phyloP scores from a whole-genome alignment of 192 early-diverging fungal genomes.

The Entomortierella lignicola region DNA sequence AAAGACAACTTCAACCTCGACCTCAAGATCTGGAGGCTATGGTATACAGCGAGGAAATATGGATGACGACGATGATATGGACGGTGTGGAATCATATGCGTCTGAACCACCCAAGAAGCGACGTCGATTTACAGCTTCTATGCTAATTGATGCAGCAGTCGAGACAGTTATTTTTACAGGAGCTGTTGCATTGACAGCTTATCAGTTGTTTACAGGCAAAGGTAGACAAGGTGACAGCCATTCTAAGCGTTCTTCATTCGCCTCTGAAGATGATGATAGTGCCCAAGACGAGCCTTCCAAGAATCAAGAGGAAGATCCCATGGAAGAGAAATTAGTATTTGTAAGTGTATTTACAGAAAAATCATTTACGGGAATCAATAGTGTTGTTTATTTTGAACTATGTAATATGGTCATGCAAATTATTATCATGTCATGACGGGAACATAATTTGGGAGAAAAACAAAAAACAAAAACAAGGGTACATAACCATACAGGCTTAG shows the following conservation, averaged over 20 bases:
- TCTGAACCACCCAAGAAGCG: slow-evolving; percentile 51
- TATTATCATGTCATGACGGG: background rate
- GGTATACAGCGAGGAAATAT: slow-evolving; percentile 17
- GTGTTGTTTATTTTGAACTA: background rate
- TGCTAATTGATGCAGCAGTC: slow-evolving; percentile 42
- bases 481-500: no score
- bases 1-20: slow-evolving; percentile 23
- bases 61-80: slow-evolving; percentile 14
- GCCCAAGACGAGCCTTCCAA: background rate
- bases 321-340: slow-evolving; percentile 33
- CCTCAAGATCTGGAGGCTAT: slow-evolving; percentile 25
- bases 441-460: no score
- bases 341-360: slow-evolving; percentile 6
- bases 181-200: slow-evolving; percentile 49
- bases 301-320: slow-evolving; percentile 32
- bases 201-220: slow-evolving; percentile 47
- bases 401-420: background rate
- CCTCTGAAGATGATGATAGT: background rate
- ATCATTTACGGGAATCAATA: background rate
- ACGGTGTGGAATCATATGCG: background rate
- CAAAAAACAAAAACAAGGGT: no score
- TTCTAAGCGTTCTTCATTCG: slow-evolving; percentile 16
- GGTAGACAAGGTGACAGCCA: slow-evolving; percentile 4
- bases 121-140: slow-evolving; percentile 30
- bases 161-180: slow-evolving; percentile 56